Conservation (phyloP, 2,329 filamentous ascomycete species). For the Chaetomiaceae sp. region DNA sequence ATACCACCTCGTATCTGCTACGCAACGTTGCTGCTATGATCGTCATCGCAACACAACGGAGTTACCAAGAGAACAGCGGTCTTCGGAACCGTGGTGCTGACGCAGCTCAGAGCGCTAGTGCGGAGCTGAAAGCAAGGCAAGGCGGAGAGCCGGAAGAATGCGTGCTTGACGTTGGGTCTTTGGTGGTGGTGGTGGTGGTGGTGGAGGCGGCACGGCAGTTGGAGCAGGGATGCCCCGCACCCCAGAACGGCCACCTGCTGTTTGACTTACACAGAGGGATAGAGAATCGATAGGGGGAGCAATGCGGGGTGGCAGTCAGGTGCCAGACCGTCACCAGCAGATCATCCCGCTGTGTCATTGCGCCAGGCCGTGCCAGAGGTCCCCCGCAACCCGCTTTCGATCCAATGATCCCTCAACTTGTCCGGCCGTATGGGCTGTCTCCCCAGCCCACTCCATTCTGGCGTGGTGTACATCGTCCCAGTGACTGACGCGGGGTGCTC, state of each 20-base stretch:
- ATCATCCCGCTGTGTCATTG: background rate
- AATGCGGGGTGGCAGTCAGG: conserved; percentile 12
- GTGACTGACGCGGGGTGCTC: background rate
- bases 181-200: too few species aligned
- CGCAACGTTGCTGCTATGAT: conserved; percentile 4
- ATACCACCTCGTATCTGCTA: conserved; percentile 6
- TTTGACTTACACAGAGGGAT: too few species aligned
- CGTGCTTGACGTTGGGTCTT: too few species aligned
- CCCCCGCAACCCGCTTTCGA: background rate
- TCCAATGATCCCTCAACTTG: background rate
- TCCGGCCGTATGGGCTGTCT: background rate
- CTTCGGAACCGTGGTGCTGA: too few species aligned
- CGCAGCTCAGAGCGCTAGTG: too few species aligned
- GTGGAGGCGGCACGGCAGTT: background rate
- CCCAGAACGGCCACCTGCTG: background rate
- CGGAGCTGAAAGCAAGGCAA: too few species aligned
- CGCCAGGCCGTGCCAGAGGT: background rate
- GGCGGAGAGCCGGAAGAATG: too few species aligned
- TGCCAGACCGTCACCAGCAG: conserved; percentile 4
- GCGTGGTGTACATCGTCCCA: too few species aligned
- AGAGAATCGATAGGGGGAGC: background rate
- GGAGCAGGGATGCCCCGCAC: background rate
- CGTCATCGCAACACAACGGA: too few species aligned
- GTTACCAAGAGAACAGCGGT: too few species aligned
- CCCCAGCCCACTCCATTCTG: background rate